A percentile compares a stretch with the other conserved stretches of the same genome.
These are phyloP conservation scores for Colletotrichum limetticola DNA, from an alignment of 2,329 filamentous ascomycete genomes.

Conservation along the genomic window DNA sequence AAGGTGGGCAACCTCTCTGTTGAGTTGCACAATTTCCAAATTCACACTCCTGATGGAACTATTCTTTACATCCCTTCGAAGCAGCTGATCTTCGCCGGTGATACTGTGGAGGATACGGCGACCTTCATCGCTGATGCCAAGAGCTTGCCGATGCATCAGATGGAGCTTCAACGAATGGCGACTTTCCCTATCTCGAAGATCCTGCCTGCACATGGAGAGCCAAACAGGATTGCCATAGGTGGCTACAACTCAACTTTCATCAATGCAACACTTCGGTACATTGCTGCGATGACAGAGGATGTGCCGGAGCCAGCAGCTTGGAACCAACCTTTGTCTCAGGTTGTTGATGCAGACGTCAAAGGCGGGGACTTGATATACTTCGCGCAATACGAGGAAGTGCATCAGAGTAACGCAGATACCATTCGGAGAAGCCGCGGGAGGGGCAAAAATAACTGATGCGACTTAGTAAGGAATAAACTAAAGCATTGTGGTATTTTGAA, in stretches of 20 bases:
- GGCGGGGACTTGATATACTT: constrained; percentile 32
- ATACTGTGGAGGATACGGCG: constrained; percentile 30
- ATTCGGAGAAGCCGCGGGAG: constrained; percentile 16
- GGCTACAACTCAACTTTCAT: constrained; percentile 33
- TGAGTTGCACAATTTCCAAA: constrained; percentile 29
- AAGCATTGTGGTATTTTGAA: not conserved
- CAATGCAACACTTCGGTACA: constrained; percentile 26
- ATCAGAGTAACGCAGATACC: constrained; percentile 23
- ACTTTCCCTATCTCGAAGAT: constrained; percentile 28
- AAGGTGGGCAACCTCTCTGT: constrained; percentile 23
- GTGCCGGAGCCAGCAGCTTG: constrained; percentile 26
- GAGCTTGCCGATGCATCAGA: constrained; percentile 17
- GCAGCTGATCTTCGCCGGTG: constrained; percentile 26
- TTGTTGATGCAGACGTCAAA: constrained; percentile 23
- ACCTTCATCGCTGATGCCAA: constrained; percentile 30
- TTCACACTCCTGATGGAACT: constrained; percentile 29
- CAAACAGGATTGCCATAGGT: constrained; percentile 14
- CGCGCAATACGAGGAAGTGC: constrained; percentile 30
- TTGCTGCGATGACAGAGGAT: constrained; percentile 28
- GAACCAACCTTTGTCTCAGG: constrained; percentile 25
- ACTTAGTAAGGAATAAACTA: not conserved
- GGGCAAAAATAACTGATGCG: not conserved
- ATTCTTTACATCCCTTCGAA: constrained; percentile 31
- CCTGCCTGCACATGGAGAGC: constrained; percentile 28
- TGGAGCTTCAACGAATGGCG: constrained; percentile 22